These are phyloP conservation scores for Irpex rosettiformis DNA, from an alignment of 1,284 basidiomycete species.

Conservation along the genomic window DNA sequence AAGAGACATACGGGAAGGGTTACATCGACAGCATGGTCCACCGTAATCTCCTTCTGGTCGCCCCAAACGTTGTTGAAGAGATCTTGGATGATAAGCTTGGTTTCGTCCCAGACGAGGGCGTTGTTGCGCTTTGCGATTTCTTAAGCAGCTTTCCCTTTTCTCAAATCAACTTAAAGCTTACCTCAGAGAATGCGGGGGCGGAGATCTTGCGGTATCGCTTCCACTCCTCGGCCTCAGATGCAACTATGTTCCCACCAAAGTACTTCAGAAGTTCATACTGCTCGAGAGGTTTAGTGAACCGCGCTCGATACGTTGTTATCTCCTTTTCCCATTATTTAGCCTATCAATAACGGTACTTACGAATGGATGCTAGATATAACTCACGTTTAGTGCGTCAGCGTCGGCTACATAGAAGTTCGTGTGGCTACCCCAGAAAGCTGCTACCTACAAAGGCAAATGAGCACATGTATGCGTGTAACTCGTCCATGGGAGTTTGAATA, in stretches of 20 bases:
- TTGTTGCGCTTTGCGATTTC: slow-evolving; percentile 37
- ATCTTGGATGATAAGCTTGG: slow-evolving; percentile 35
- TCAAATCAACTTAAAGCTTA: slow-evolving; percentile 8
- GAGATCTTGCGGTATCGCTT: slow-evolving; percentile 49
- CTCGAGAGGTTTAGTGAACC: slow-evolving; percentile 31
- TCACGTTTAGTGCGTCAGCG: slow-evolving; percentile 22
- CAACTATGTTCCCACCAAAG: slow-evolving; percentile 49
- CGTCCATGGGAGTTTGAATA: background rate
- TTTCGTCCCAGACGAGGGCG: slow-evolving; percentile 55
- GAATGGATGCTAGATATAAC: background rate
- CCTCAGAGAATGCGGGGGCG: slow-evolving; percentile 37
- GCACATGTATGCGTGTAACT: background rate
- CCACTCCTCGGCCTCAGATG: slow-evolving; percentile 53
- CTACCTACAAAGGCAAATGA: slow-evolving; percentile 2
- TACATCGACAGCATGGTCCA: slow-evolving; percentile 33
- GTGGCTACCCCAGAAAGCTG: slow-evolving; percentile 8
- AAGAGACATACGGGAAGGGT: slow-evolving; percentile 44
- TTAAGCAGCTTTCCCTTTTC: background rate
- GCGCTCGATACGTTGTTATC: slow-evolving; percentile 12
- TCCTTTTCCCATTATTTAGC: background rate
- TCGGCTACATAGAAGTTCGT: slow-evolving; percentile 24
- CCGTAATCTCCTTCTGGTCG: slow-evolving; percentile 24
- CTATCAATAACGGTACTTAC: background rate
- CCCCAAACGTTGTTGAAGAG: slow-evolving; percentile 37
- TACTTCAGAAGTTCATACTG: slow-evolving; percentile 28